Evolutionary conservation across 495 filamentous ascomycete species (phyloP), one percentile per base, ranked within the genome.

Genomic region (Penicillium arizonense): DNA sequence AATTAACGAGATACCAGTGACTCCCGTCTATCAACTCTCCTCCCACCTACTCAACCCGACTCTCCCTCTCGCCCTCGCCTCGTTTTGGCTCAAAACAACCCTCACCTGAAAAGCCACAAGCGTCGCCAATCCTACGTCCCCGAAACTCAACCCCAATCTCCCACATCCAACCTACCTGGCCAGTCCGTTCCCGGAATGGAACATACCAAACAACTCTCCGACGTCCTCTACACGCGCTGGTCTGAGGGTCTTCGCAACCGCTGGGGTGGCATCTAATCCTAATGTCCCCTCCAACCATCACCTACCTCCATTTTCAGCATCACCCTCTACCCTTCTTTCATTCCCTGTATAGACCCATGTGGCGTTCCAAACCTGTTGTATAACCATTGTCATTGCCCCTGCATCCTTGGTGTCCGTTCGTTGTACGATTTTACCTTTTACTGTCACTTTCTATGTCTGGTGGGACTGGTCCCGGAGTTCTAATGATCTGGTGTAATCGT

Each of bases 141-240:
- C 9, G 72, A 77, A 10, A 58, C 74, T 20, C 65, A 56, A 20
- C 56, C 63, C 30, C 70, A 69, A 50, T 59, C 71, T 8, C 61
- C 70, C 47, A 59, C 67, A 28, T 57, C 69, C 12, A 74, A 72
- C 39, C 57, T 78, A 42, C 77, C 78, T 5, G 73, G 72, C 13
- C 74, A 78, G 48, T 59, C 81, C 20, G 73, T 81, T 40, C 78
- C 84, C 5, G 92, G 90, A 4, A 92, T 96, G 90, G 91, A 96
- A 65, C 90, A 96, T 67, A 88, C 87, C 50, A 90, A 89, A 63
- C 84, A 92, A 65, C 73, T 98, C 23, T 87, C 89, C 10, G 91
- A 97, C 71, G 87, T 96, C 24, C 80, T 98, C 16, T 97, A 96
- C 70, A 77, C 83, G 37, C 81, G 93, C 20, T 98, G 94, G 94